These are phyloP conservation scores for Citropsis articulata DNA, from an alignment of 345 rosid species.

Conservation along the genomic window DNA sequence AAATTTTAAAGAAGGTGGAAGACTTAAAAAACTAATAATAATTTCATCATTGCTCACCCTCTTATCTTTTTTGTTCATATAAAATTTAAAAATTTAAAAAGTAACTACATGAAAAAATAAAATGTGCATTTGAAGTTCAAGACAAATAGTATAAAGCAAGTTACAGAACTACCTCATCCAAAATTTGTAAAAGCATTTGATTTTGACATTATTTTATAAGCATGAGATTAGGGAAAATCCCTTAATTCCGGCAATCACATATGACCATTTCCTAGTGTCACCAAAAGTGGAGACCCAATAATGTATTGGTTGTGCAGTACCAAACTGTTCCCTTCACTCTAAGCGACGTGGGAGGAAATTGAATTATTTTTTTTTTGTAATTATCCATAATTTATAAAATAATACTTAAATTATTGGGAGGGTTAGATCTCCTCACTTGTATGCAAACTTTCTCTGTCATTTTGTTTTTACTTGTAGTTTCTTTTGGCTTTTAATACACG, in stretches of 20 bases:
- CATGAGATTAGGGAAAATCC: conserved; percentile 1
- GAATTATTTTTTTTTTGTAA: not conserved
- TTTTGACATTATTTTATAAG: conserved; percentile 4
- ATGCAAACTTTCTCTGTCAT: not conserved
- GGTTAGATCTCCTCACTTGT: conserved; percentile 9
- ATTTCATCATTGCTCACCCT: too few species aligned
- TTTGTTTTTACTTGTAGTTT: not conserved
- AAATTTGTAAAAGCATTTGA: conserved; percentile 5
- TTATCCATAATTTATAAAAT: not conserved
- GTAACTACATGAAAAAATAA: too few species aligned
- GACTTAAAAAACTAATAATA: too few species aligned
- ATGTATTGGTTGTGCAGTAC: not conserved
- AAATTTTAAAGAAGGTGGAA: too few species aligned
- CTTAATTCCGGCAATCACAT: not conserved
- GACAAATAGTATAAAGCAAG: too few species aligned
- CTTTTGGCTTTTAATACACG: conserved; percentile 11
- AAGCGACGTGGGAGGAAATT: conserved; percentile 4
- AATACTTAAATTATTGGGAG: conserved; percentile 5
- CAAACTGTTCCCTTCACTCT: conserved; percentile 6
- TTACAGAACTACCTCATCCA: not conserved
- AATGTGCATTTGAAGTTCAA: too few species aligned
- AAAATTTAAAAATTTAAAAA: too few species aligned
- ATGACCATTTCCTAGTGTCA: not conserved
- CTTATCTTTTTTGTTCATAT: too few species aligned
- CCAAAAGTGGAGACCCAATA: conserved; percentile 12